Conservation (phyloP, 179 eudicot genomes). For the Monotropa hypopitys region DNA sequence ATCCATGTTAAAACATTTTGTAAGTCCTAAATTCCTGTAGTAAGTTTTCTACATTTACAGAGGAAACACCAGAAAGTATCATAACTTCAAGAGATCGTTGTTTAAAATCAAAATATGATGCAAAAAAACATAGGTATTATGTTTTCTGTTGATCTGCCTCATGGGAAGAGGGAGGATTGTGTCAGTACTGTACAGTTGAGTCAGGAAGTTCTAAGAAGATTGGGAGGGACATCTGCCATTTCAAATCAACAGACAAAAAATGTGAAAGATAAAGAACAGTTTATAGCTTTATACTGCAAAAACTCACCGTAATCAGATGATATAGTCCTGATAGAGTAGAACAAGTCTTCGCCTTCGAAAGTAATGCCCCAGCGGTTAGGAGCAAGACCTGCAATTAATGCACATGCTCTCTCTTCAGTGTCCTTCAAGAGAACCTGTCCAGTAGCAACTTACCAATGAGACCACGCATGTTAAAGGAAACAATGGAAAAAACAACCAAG, state of each 20-base stretch:
- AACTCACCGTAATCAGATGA: slow-evolving; percentile 21
- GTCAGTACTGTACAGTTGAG: neutral
- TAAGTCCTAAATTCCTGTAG: neutral
- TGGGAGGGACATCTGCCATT: neutral
- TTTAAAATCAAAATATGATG: neutral
- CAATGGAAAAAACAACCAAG: neutral
- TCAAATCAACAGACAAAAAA: neutral
- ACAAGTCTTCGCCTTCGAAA: slow-evolving; percentile 59
- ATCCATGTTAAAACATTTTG: neutral
- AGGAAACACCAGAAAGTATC: neutral
- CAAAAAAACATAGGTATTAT: neutral
- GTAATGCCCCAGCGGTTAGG: slow-evolving; percentile 96
- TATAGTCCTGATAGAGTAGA: slow-evolving; percentile 24
- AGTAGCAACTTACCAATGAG: slow-evolving; percentile 8
- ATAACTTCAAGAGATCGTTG: neutral
- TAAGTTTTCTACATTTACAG: neutral
- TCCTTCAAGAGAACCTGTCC: slow-evolving; percentile 81
- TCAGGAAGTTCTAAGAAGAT: neutral
- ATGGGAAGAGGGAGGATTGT: neutral
- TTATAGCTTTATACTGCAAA: neutral
- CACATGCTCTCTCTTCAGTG: slow-evolving; percentile 99
- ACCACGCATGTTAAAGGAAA: neutral
- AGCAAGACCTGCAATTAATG: slow-evolving; percentile 97
- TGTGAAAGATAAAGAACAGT: neutral
- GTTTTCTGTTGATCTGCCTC: neutral